Percentiles rank a stretch among this genome's conserved stretches.
These are phyloP conservation scores for Platanthera guangdongensis DNA, from an alignment of 106 monocot species.

Conservation along the genomic window DNA sequence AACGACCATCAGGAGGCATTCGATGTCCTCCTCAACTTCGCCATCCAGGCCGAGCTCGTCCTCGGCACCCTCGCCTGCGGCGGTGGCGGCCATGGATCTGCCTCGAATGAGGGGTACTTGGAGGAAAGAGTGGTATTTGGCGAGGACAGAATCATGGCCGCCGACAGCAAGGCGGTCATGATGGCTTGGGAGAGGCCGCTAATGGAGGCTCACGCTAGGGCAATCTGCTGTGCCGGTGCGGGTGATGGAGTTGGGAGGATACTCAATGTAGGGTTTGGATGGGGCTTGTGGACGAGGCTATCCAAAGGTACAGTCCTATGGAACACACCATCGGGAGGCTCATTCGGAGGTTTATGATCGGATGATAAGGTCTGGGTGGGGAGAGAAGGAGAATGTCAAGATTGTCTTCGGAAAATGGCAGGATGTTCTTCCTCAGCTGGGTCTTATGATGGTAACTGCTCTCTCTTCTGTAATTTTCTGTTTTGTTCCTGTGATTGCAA, in stretches of 20 bases:
- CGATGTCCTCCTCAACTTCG: constrained; percentile 64
- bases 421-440: constrained; percentile 69
- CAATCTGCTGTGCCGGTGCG: constrained; percentile 42
- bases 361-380: constrained; percentile 75
- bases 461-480: not conserved
- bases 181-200: constrained; percentile 93
- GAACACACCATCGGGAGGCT: constrained; percentile 90
- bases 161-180: constrained; percentile 97
- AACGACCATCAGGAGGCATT: constrained; percentile 47
- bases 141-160: constrained; percentile 69
- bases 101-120: constrained; percentile 29
- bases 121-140: constrained; percentile 60
- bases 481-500: not conserved
- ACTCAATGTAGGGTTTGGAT: constrained; percentile 91
- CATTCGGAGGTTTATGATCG: constrained; percentile 82
- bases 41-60: constrained; percentile 73
- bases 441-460: constrained; percentile 75
- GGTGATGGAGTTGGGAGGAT: constrained; percentile 30
- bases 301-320: constrained; percentile 49
- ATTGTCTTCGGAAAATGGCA: constrained; percentile 89
- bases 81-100: not conserved
- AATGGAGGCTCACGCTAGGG: constrained; percentile 95
- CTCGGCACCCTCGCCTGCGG: constrained; percentile 48
- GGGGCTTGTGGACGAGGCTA: constrained; percentile 87
- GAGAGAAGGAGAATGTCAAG: constrained; percentile 88